Evolutionary conservation across 2,329 filamentous ascomycete genomes (phyloP).

Genomic region (Passalora sequoiae): DNA sequence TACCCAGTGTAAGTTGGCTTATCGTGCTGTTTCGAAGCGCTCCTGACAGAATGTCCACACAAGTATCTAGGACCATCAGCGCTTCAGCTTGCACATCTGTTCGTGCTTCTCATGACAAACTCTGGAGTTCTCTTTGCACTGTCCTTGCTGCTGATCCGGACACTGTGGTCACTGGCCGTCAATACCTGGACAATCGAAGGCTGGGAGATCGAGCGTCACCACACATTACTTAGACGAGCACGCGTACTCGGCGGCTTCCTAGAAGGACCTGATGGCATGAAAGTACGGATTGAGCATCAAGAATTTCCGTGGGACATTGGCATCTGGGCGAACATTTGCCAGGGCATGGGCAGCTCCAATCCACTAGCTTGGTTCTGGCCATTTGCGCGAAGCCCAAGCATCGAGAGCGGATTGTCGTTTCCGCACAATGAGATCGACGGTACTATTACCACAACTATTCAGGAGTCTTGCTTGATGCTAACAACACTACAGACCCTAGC

Average conservation of each 20-base stretch:
- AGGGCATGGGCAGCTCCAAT: constrained; percentile 69
- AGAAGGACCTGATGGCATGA: constrained; percentile 52
- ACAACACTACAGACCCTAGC: constrained; percentile 27
- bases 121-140: constrained; percentile 59
- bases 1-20: constrained; percentile 59
- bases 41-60: too few relatives aligned
- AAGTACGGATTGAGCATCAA: constrained; percentile 55
- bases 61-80: constrained; percentile 66
- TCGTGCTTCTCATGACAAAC: constrained; percentile 55
- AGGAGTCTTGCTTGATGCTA: neutral
- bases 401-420: constrained; percentile 54
- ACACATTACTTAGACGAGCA: constrained; percentile 42
- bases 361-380: constrained; percentile 65
- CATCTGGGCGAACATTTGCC: constrained; percentile 65
- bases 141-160: constrained; percentile 59
- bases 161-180: constrained; percentile 55
- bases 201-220: constrained; percentile 57
- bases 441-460: constrained; percentile 19
- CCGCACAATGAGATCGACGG: constrained; percentile 75
- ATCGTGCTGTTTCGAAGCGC: too few relatives aligned
- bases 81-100: constrained; percentile 55
- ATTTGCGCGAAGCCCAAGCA: constrained; percentile 50
- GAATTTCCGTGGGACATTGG: constrained; percentile 81
- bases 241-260: constrained; percentile 52
- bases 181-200: constrained; percentile 78